Conservation (phyloP, 176 grass and related monocot genomes). For the Rhynchospora breviuscula region DNA sequence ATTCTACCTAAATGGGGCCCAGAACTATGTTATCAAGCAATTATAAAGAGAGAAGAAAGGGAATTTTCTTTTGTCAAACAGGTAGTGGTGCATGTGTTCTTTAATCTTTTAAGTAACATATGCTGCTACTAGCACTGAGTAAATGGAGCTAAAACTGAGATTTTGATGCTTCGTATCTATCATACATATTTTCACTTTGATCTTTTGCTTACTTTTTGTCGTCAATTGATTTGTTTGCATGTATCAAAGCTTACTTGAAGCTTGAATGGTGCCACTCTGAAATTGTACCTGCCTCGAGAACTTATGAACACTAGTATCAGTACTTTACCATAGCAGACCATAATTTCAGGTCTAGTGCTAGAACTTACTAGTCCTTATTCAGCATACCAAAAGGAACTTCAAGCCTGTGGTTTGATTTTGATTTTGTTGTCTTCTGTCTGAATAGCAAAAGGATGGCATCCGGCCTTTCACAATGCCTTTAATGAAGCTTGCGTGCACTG, state of each 20-base stretch:
- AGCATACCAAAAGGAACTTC: neutral
- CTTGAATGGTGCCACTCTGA: neutral
- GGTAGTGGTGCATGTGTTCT: neutral
- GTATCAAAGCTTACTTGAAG: neutral
- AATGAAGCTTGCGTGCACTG: conserved; percentile 96
- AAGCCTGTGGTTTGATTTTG: neutral
- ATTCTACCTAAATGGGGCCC: neutral
- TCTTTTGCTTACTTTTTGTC: neutral
- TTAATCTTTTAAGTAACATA: neutral
- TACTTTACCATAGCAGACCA: neutral
- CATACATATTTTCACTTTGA: neutral
- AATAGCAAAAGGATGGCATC: conserved; percentile 83
- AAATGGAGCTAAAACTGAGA: neutral
- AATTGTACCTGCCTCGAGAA: neutral
- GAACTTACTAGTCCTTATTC: neutral
- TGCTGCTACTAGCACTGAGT: neutral
- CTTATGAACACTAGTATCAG: neutral
- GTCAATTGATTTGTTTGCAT: neutral
- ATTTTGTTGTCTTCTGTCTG: conserved; percentile 20
- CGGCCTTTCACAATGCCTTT: conserved; percentile 97
- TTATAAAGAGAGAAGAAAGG: neutral
- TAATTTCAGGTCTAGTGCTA: neutral
- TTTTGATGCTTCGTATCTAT: neutral
- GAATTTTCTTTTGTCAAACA: neutral
- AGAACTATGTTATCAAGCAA: neutral